Evolutionary conservation across 371 early-diverging fungal genomes (phyloP).

Genomic region (Batkoa obscura): DNA sequence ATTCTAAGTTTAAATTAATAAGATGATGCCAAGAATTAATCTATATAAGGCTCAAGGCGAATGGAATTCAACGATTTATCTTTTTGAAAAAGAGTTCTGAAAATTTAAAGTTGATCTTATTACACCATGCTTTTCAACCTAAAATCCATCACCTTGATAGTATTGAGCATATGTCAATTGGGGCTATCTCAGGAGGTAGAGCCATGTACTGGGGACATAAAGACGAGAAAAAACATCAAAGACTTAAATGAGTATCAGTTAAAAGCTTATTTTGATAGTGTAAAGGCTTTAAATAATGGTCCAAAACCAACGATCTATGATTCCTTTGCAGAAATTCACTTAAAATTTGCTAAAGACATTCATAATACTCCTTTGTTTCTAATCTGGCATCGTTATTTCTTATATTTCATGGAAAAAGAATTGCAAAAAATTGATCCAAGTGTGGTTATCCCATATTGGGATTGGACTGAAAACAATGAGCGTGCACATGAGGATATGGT

Average conservation of each 20-base stretch:
- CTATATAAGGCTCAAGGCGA: too few relatives aligned
- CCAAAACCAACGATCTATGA: neutral
- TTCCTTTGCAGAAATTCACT: neutral
- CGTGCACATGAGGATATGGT: neutral
- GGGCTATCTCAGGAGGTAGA: too few relatives aligned
- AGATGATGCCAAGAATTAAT: too few relatives aligned
- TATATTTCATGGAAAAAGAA: conserved; percentile 14
- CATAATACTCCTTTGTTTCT: conserved; percentile 10
- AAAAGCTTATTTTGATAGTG: neutral
- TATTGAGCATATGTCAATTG: too few relatives aligned
- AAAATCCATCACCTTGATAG: too few relatives aligned
- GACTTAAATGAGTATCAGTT: neutral
- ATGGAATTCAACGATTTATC: too few relatives aligned
- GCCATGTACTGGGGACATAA: neutral
- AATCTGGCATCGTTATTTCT: conserved; percentile 20
- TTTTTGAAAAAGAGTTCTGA: too few relatives aligned
- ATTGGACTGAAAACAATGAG: conserved; percentile 18
- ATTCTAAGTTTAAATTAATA: too few relatives aligned
- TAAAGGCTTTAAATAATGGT: neutral
- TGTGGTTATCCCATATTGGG: conserved; percentile 31
- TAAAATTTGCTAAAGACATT: neutral
- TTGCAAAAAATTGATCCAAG: conserved; percentile 15
- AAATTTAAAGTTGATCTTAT: too few relatives aligned
- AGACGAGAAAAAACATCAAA: neutral
- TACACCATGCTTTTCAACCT: too few relatives aligned